A percentile compares a stretch with the other conserved stretches of the same genome.
phyloP scores from a whole-genome alignment of 2,329 filamentous ascomycete species.

The Thielaviopsis euricoi region DNA sequence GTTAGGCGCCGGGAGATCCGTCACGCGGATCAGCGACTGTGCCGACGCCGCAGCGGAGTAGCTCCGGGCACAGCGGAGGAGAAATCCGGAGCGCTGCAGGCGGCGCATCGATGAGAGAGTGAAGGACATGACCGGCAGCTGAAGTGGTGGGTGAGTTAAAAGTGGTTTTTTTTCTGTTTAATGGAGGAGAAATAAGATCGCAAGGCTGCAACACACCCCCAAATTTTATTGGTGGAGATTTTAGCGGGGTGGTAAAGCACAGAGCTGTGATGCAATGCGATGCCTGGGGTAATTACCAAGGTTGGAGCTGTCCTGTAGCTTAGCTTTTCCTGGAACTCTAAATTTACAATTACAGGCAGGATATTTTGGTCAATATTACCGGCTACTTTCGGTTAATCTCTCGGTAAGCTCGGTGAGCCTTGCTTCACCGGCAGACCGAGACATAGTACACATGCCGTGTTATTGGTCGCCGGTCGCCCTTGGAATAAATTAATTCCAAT shows the following conservation, averaged over 20 bases:
- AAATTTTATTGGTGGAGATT: too few relatives aligned
- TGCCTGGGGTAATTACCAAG: too few relatives aligned
- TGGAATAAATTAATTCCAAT: not conserved
- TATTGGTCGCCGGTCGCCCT: not conserved
- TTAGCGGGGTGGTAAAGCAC: too few relatives aligned
- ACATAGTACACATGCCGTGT: not conserved
- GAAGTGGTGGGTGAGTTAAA: too few relatives aligned
- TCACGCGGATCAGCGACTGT: slow-evolving; percentile 46
- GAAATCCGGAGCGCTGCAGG: not conserved
- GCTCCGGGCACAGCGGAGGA: not conserved
- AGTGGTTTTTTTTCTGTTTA: too few relatives aligned
- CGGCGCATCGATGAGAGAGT: not conserved
- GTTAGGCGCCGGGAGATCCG: slow-evolving; percentile 59
- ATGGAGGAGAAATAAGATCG: too few relatives aligned
- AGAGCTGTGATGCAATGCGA: too few relatives aligned
- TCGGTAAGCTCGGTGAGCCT: not conserved
- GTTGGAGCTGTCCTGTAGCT: too few relatives aligned
- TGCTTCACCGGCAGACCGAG: not conserved
- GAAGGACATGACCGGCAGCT: not conserved
- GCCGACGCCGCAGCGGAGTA: slow-evolving; percentile 19
- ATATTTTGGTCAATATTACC: not conserved
- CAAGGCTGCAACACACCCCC: too few relatives aligned
- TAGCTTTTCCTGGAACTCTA: not conserved
- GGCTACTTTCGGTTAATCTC: not conserved
- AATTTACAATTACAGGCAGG: not conserved